Conservation (phyloP, 805 yeast species). For the Candida vaughaniae region DNA sequence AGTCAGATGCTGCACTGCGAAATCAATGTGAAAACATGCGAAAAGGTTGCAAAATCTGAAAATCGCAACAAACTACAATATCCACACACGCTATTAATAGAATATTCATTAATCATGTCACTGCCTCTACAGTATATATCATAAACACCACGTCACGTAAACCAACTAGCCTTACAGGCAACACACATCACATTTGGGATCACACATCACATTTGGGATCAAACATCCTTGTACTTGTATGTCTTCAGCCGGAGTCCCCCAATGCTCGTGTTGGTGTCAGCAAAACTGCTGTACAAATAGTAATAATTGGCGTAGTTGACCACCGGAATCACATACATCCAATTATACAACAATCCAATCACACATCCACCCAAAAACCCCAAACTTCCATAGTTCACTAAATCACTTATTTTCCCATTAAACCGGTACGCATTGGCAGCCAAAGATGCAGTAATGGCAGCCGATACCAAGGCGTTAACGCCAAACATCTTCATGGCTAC, state of each 20-base stretch:
- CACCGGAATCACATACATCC: slow-evolving; percentile 1
- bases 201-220: too few species aligned
- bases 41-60: too few species aligned
- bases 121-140: too few species aligned
- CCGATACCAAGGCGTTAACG: background rate
- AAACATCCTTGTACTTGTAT: slow-evolving; percentile 11
- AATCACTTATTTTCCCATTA: background rate
- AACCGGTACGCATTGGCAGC: slow-evolving; percentile 1
- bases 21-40: too few species aligned
- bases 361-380: background rate
- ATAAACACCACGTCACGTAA: too few species aligned
- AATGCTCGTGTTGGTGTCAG: slow-evolving; percentile 1
- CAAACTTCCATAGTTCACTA: background rate
- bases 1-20: too few species aligned
- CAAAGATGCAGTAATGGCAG: background rate
- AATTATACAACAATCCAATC: slow-evolving; percentile 1
- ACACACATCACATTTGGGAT: too few species aligned
- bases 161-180: too few species aligned
- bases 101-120: too few species aligned
- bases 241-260: background rate
- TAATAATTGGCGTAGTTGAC: slow-evolving; percentile 4
- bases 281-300: slow-evolving; percentile 5
- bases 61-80: too few species aligned
- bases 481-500: slow-evolving; percentile 1
- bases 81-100: too few species aligned